These are phyloP conservation scores for Trametes punicea DNA, from an alignment of 768 basidiomycete genomes.

Conservation along the genomic window DNA sequence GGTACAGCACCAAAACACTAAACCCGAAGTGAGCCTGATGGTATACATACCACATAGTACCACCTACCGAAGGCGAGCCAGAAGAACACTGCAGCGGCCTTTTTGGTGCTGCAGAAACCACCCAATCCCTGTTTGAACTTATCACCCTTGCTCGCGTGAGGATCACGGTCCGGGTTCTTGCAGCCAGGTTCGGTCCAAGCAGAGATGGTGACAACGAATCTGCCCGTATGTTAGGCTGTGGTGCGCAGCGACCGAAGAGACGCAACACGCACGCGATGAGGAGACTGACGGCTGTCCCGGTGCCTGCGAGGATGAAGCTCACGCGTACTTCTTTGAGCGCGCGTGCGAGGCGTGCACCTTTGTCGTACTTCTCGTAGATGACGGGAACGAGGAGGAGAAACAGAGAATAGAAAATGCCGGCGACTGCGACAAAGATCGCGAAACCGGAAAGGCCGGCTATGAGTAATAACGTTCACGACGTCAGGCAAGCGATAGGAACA, in stretches of 20 bases:
- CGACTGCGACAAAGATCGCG: slow-evolving; percentile 74
- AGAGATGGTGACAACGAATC: slow-evolving; percentile 74
- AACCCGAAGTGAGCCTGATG: background rate
- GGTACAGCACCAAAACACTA: slow-evolving; percentile 76
- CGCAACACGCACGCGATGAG: slow-evolving; percentile 68
- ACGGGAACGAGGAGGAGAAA: slow-evolving; percentile 79
- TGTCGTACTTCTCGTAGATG: slow-evolving; percentile 83
- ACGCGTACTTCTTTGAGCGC: slow-evolving; percentile 82
- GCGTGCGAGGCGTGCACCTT: slow-evolving; percentile 69
- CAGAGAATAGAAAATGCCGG: slow-evolving; percentile 67
- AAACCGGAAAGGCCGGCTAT: slow-evolving; percentile 86
- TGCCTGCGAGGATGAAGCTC: slow-evolving; percentile 74
- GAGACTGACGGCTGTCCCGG: slow-evolving; percentile 62
- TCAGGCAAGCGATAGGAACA: background rate
- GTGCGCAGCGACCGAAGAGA: background rate
- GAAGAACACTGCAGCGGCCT: slow-evolving; percentile 85
- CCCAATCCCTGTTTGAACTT: slow-evolving; percentile 64
- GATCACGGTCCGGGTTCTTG: slow-evolving; percentile 80
- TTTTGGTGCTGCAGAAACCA: slow-evolving; percentile 91
- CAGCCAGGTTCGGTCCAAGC: slow-evolving; percentile 90
- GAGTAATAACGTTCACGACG: slow-evolving; percentile 1
- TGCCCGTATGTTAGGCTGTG: slow-evolving; percentile 31
- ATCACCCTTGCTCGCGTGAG: slow-evolving; percentile 62
- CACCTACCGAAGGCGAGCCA: slow-evolving; percentile 77
- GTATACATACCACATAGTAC: background rate